phyloP scores from a whole-genome alignment of 345 rosid species.

The Bruguiera sexangula region DNA sequence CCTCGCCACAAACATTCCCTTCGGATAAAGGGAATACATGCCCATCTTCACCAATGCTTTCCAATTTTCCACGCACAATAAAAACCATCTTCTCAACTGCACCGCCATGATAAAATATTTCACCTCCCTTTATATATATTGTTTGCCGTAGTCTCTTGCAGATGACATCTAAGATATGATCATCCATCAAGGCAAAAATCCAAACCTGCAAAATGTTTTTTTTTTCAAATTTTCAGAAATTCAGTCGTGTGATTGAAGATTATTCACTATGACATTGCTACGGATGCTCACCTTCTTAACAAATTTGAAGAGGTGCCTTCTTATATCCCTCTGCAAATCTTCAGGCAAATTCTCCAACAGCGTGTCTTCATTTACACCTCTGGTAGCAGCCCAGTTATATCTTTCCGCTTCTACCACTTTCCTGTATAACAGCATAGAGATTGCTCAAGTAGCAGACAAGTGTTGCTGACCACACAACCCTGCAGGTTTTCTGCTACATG shows the following conservation, averaged over 20 bases:
- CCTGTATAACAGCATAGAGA: constrained; percentile 37
- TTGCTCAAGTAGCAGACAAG: not conserved
- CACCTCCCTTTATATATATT: constrained; percentile 63
- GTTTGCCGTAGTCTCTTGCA: constrained; percentile 70
- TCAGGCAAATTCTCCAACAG: constrained; percentile 79
- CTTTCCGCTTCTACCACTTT: constrained; percentile 79
- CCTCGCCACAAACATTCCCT: constrained; percentile 86
- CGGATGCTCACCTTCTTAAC: constrained; percentile 55
- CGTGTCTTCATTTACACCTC: constrained; percentile 78
- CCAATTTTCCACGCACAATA: constrained; percentile 80
- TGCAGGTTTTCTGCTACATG: not conserved
- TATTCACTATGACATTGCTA: not conserved
- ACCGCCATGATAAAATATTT: constrained; percentile 49
- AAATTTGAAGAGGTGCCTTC: constrained; percentile 79
- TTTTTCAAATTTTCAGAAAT: constrained; percentile 1
- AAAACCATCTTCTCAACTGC: constrained; percentile 78
- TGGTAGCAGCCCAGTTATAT: constrained; percentile 81
- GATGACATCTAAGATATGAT: constrained; percentile 60
- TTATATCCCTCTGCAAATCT: constrained; percentile 84
- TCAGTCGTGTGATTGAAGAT: not conserved
- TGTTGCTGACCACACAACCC: not conserved
- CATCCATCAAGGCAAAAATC: constrained; percentile 69
- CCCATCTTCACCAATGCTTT: constrained; percentile 61
- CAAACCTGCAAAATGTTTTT: constrained; percentile 50
- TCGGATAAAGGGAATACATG: constrained; percentile 41